Percentiles rank a stretch among this genome's conserved stretches.
These are phyloP conservation scores for Diphasiastrum complanatum DNA, from an alignment of 83 land plant species.

Conservation along the genomic window DNA sequence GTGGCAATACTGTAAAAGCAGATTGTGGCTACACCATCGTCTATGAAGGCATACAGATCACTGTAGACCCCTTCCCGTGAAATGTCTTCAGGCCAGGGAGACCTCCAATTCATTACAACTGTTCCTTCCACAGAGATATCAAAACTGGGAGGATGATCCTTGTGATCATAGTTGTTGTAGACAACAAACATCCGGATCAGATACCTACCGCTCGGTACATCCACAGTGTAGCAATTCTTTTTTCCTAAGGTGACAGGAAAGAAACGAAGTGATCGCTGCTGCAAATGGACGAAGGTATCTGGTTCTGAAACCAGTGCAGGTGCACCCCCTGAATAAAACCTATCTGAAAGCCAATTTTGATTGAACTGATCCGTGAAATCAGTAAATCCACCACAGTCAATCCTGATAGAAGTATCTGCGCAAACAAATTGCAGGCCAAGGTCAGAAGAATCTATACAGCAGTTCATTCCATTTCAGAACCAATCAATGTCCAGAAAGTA, in stretches of 20 bases:
- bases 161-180: neutral
- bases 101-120: no score
- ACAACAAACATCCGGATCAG: neutral
- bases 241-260: neutral
- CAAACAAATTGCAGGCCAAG: no score
- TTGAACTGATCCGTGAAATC: neutral
- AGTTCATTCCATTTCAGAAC: no score
- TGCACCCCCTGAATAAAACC: neutral
- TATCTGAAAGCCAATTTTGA: neutral
- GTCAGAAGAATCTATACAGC: no score
- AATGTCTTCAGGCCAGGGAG: no score
- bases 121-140: neutral
- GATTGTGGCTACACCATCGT: conserved; percentile 55
- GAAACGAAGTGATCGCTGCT: neutral
- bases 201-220: neutral
- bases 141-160: neutral
- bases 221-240: neutral
- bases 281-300: neutral
- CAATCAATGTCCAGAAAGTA: no score
- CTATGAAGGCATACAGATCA: conserved; percentile 64
- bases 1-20: conserved; percentile 95
- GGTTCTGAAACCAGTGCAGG: conserved; percentile 1
- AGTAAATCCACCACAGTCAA: neutral
- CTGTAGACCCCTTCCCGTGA: no score
- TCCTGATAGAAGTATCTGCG: neutral